Evolutionary conservation across 768 basidiomycete genomes (phyloP), one percentile per base, ranked within the genome.

Genomic region (Kondoa malvinella): DNA sequence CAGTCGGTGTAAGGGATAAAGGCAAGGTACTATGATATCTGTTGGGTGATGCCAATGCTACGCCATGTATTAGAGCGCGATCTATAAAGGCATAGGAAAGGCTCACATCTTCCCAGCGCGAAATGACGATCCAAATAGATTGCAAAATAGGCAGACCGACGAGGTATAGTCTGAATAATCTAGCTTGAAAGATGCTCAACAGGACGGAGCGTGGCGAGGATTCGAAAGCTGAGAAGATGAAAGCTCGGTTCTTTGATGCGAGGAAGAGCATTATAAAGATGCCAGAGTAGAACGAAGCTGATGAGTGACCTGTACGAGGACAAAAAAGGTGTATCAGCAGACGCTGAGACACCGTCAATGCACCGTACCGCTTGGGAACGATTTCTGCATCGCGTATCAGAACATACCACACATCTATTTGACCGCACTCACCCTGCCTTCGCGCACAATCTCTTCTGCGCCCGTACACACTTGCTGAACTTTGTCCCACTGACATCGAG

Each of bases 241-340:
- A 72, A 16, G 68, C 71, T 31, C 71, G 71, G 40, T 69, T 72
- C 63, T 74, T 71, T n/a, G 70, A 68, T 1, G 71, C 67, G 3
- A 71, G 59, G 69, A 72, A 73, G 15, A 72, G 67, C 1, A 68
- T 1, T n/a, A 73, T 66, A 66, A 71, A 70, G 56, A 70, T 25
- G 32, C 71, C 57, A 17, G 68, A 72, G 50, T 69, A 72, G 59
- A 69, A 72, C 3, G 74, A 59, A 1, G 69, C 68, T 25, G 70
- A 72, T 25, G 74, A 75, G 65, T 73, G 74, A 15, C 74, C 72
- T 66, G 61, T 40, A 3, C 59, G 33, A 21, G 34, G 66, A 34
- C 30, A 29, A 50, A 64, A 68, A 14, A 25, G 25, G 14, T 31
- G 14, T 14, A 31, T 31, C 58, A 25, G 30, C 27, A 25, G 21